These are phyloP conservation scores for Alternaria sp. DNA, from an alignment of 2,329 filamentous ascomycete species.

Conservation along the genomic window DNA sequence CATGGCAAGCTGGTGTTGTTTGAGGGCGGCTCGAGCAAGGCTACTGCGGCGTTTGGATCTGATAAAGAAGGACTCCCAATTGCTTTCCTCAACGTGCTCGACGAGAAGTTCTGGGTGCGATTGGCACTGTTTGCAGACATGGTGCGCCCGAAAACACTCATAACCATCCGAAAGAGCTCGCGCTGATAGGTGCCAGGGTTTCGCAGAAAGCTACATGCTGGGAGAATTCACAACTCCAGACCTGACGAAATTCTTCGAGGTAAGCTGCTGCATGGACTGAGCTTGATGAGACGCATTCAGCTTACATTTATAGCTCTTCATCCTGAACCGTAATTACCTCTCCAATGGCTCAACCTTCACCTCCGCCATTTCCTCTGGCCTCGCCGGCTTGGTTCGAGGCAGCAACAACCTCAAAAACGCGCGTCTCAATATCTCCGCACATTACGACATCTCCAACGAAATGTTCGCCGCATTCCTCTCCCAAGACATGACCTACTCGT, in stretches of 20 bases:
- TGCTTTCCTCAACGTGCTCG: conserved; percentile 65
- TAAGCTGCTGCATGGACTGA: conserved; percentile 34
- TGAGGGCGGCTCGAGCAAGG: conserved; percentile 51
- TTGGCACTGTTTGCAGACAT: conserved; percentile 74
- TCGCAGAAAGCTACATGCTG: conserved; percentile 76
- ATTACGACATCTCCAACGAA: conserved; percentile 78
- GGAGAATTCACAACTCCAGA: conserved; percentile 72
- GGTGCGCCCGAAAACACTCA: conserved; percentile 45
- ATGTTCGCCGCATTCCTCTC: conserved; percentile 78
- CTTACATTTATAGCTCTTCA: conserved; percentile 65
- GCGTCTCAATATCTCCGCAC: conserved; percentile 69
- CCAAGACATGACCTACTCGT: conserved; percentile 79
- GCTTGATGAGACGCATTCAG: not conserved
- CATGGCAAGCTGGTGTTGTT: conserved; percentile 55
- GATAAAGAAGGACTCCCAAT: conserved; percentile 51
- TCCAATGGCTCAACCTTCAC: conserved; percentile 69
- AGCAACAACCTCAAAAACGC: conserved; percentile 60
- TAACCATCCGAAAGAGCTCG: not conserved
- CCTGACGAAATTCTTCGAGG: conserved; percentile 71
- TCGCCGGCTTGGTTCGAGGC: conserved; percentile 60
- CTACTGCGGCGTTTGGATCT: conserved; percentile 51
- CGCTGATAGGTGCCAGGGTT: conserved; percentile 55
- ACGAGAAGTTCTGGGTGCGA: conserved; percentile 74
- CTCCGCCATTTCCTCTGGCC: conserved; percentile 63
- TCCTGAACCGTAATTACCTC: conserved; percentile 68